Conservation (phyloP, 192 early-diverging fungal genomes). For the Coemansia guatemalensis region DNA sequence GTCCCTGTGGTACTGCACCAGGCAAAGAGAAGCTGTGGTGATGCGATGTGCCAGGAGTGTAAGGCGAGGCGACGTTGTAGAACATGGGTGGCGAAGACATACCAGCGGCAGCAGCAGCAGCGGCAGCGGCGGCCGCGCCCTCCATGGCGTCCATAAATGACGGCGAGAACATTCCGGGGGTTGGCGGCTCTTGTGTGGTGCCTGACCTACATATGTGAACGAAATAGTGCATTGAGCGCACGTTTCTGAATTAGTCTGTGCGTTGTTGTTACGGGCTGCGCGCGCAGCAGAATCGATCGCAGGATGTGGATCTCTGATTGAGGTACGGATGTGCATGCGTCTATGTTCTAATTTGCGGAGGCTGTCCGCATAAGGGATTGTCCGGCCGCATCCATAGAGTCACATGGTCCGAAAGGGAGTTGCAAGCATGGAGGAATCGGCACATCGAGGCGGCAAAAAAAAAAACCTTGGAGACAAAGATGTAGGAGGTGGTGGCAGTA, state of each 20-base stretch:
- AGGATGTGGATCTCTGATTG: not conserved
- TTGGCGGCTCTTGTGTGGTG: constrained; percentile 51
- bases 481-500: not conserved
- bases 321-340: constrained; percentile 8
- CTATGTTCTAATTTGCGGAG: constrained; percentile 11
- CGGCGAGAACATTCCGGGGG: constrained; percentile 74
- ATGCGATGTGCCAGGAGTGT: constrained; percentile 33
- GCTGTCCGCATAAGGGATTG: constrained; percentile 16
- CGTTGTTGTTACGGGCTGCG: not conserved
- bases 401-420: not conserved
- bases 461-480: not conserved
- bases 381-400: not conserved
- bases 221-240: not conserved
- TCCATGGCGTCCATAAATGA: constrained; percentile 64
- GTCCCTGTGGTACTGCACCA: constrained; percentile 25
- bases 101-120: constrained; percentile 20
- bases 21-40: constrained; percentile 50
- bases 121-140: constrained; percentile 38
- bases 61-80: constrained; percentile 45
- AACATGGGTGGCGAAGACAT: constrained; percentile 46
- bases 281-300: not conserved
- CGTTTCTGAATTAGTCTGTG: not conserved
- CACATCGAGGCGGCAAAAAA: not conserved
- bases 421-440: not conserved
- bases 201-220: constrained; percentile 9